A percentile compares a stretch with the other conserved stretches of the same genome.
phyloP scores from a whole-genome alignment of 2,329 filamentous ascomycete genomes.

The Penicillium carneum region DNA sequence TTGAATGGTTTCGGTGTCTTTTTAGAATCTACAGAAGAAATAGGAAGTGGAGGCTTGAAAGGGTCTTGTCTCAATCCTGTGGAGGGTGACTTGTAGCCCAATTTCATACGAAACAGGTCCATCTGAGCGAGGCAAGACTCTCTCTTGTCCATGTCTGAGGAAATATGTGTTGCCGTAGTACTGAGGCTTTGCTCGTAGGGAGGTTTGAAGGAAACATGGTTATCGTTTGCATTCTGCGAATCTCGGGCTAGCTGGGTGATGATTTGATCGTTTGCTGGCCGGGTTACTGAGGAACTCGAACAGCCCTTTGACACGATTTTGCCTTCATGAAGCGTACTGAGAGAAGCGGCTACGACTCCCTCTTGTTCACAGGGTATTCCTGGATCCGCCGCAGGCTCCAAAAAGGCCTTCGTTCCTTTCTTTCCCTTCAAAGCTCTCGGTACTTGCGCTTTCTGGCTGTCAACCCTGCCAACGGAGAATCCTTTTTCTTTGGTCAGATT shows the following conservation, averaged over 20 bases:
- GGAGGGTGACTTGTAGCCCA: neutral
- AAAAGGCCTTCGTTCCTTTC: neutral
- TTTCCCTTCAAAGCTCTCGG: neutral
- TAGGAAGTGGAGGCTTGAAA: neutral
- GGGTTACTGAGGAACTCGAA: neutral
- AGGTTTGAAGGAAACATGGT: neutral
- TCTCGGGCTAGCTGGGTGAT: neutral
- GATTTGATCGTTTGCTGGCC: neutral
- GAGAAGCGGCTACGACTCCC: neutral
- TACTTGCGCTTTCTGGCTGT: neutral
- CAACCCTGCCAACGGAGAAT: neutral
- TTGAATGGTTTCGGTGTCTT: neutral
- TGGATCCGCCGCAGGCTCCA: neutral
- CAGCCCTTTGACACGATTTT: neutral
- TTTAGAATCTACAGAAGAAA: neutral
- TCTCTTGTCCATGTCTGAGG: neutral
- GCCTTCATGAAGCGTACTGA: neutral
- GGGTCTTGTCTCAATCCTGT: neutral
- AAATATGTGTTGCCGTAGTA: too few species aligned
- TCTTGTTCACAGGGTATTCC: neutral
- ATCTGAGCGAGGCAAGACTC: neutral
- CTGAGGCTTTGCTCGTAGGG: neutral
- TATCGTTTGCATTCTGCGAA: neutral
- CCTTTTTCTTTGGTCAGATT: slow-evolving; percentile 11
- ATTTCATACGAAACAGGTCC: neutral